phyloP scores from a whole-genome alignment of 495 filamentous ascomycete species.

The Penicillium ucsense region DNA sequence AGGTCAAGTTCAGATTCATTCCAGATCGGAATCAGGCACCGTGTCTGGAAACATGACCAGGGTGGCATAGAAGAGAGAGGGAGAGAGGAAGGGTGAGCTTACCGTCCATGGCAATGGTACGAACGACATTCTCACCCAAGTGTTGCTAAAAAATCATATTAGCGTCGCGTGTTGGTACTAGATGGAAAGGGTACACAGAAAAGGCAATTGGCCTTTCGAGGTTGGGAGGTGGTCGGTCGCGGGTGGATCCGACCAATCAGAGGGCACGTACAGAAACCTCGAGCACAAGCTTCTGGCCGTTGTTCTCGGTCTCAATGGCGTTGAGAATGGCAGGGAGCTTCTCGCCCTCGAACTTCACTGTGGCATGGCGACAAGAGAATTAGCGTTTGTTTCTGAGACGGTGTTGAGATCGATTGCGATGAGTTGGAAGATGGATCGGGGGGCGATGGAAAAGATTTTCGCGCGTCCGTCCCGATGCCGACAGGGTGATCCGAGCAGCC shows the following conservation, averaged over 20 bases:
- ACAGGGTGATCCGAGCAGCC: conserved; percentile 16
- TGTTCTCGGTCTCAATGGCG: conserved; percentile 83
- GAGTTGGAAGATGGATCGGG: conserved; percentile 24
- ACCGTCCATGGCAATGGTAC: conserved; percentile 99
- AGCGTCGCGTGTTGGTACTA: conserved; percentile 6
- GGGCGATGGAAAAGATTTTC: conserved; percentile 38
- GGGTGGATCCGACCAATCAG: conserved; percentile 8
- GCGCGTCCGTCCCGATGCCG: conserved; percentile 16
- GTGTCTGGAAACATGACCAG: conserved; percentile 4
- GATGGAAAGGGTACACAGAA: conserved; percentile 3
- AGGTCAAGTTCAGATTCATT: too few relatives aligned
- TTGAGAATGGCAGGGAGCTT: conserved; percentile 96
- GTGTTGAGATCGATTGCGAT: conserved; percentile 28
- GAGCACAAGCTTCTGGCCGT: conserved; percentile 87
- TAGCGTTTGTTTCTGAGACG: conserved; percentile 27
- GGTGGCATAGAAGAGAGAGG: neutral
- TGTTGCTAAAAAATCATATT: conserved; percentile 65
- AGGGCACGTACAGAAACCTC: conserved; percentile 81
- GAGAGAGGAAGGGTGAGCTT: conserved; percentile 29
- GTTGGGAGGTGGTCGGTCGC: conserved; percentile 5
- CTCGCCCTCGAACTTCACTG: conserved; percentile 91
- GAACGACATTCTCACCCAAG: conserved; percentile 97
- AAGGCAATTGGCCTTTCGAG: too few relatives aligned
- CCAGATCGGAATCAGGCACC: too few relatives aligned
- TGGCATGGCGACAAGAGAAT: conserved; percentile 22